phyloP scores from a whole-genome alignment of 495 filamentous ascomycete species.

The Immersiella caudata region DNA sequence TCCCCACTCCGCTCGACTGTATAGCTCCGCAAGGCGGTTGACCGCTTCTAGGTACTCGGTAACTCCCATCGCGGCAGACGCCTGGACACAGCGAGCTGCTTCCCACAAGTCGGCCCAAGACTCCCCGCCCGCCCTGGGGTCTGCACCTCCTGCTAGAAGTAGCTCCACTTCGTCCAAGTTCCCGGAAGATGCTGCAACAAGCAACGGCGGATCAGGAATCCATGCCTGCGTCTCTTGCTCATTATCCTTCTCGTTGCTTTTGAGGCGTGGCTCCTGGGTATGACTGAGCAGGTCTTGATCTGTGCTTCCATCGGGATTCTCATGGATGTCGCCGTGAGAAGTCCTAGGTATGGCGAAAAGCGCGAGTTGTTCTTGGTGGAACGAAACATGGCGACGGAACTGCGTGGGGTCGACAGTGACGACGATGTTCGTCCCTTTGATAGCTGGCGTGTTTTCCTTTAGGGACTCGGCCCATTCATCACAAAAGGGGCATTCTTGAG shows the following conservation, averaged over 20 bases:
- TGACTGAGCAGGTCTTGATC: background rate
- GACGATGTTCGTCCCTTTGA: background rate
- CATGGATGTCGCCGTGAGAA: background rate
- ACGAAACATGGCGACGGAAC: background rate
- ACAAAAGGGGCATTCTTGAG: conserved; percentile 20
- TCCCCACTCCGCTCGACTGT: background rate
- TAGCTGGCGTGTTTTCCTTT: background rate
- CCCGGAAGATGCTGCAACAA: background rate
- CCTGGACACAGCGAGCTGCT: background rate
- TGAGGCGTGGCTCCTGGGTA: background rate
- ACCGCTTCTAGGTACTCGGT: background rate
- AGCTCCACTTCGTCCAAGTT: background rate
- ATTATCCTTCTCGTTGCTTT: background rate
- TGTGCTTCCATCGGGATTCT: background rate
- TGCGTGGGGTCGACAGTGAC: background rate
- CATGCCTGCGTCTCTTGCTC: background rate
- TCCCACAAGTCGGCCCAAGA: background rate
- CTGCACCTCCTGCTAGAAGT: background rate
- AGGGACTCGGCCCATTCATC: conserved; percentile 16
- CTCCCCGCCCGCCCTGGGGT: background rate
- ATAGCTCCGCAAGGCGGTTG: background rate
- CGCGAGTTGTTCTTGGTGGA: background rate
- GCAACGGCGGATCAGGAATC: background rate
- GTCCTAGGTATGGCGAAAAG: background rate
- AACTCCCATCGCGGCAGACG: background rate